Percentiles rank a stretch among this genome's conserved stretches.
Conservation (phyloP, 176 grass and related monocot genomes). For the Carex littledalei region DNA sequence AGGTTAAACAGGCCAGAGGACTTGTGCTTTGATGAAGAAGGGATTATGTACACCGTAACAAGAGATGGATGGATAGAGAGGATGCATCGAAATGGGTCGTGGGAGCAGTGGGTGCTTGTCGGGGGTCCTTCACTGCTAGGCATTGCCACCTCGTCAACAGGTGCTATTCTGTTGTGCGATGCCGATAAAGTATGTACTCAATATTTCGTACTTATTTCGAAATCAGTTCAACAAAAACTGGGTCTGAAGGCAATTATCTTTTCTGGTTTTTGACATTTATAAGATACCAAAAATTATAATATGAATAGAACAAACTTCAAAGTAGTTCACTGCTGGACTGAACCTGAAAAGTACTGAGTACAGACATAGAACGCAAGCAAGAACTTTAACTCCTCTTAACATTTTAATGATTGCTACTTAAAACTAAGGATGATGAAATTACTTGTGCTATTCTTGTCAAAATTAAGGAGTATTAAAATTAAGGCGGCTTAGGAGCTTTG, state of each 20-base stretch:
- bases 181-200: constrained; percentile 34
- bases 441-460: too few species aligned
- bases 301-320: background rate
- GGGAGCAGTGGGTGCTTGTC: constrained; percentile 60
- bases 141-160: constrained; percentile 33
- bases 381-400: background rate
- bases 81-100: constrained; percentile 49
- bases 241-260: background rate
- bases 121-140: constrained; percentile 51
- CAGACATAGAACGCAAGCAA: background rate
- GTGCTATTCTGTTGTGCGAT: constrained; percentile 61
- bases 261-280: background rate
- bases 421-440: too few species aligned
- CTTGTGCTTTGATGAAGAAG: constrained; percentile 55
- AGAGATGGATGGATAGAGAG: constrained; percentile 70
- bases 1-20: constrained; percentile 46
- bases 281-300: background rate
- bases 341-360: background rate
- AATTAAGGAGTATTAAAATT: too few species aligned
- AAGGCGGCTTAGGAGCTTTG: too few species aligned
- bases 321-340: background rate
- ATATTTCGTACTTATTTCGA: background rate
- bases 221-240: background rate
- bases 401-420: too few species aligned
- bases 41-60: constrained; percentile 51